These are phyloP conservation scores for Lactifluus hygrophoroides DNA, from an alignment of 768 basidiomycete species.

Conservation along the genomic window DNA sequence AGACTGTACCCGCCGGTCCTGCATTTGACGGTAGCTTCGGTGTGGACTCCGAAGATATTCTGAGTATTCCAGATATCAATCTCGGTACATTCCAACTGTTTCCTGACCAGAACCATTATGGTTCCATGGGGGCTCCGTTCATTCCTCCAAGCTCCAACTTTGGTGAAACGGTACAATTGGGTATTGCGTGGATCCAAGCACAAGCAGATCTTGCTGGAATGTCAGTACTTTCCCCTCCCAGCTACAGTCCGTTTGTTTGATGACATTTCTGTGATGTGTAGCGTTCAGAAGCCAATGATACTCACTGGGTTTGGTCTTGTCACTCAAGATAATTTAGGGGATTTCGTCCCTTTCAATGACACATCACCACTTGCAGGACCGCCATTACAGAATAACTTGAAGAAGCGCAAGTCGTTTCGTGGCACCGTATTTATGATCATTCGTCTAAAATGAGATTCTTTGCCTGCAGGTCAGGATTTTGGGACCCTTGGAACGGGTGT, in stretches of 20 bases:
- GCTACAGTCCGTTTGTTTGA: background rate
- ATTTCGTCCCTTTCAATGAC: slow-evolving; percentile 29
- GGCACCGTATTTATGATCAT: background rate
- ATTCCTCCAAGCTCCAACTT: slow-evolving; percentile 11
- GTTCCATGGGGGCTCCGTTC: background rate
- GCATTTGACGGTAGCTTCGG: slow-evolving; percentile 31
- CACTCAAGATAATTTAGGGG: slow-evolving; percentile 21
- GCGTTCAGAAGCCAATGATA: slow-evolving; percentile 28
- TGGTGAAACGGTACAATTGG: slow-evolving; percentile 24
- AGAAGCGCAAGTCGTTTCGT: slow-evolving; percentile 6
- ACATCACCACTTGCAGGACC: slow-evolving; percentile 1
- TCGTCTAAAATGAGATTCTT: background rate
- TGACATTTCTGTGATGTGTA: slow-evolving; percentile 7
- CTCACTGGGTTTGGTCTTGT: slow-evolving; percentile 29
- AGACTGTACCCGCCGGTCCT: slow-evolving; percentile 20
- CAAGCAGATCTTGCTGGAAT: slow-evolving; percentile 21
- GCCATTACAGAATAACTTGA: background rate
- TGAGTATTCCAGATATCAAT: slow-evolving; percentile 28
- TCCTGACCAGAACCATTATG: slow-evolving; percentile 32
- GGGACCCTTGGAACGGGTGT: background rate
- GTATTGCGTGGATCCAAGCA: slow-evolving; percentile 26
- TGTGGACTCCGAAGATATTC: slow-evolving; percentile 33
- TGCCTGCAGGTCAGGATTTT: slow-evolving; percentile 6
- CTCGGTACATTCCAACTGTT: slow-evolving; percentile 33
- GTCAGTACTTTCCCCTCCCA: slow-evolving; percentile 14